Conservation (phyloP, 169 alveolate species). For the Plasmodium yoelii region DNA sequence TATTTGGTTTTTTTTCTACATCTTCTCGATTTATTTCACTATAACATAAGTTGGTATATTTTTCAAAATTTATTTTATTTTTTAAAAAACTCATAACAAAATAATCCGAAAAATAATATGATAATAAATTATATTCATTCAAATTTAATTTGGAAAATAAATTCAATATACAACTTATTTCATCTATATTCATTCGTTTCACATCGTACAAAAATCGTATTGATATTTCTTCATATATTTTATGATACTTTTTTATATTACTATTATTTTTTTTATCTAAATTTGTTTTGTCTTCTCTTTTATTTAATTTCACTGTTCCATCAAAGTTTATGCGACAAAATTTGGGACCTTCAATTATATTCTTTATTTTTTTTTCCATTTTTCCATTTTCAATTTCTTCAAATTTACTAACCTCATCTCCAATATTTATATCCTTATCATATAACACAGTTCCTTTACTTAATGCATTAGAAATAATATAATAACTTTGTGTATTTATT, state of each 20-base stretch:
- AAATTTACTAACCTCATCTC: not conserved
- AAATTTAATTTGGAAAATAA: slow-evolving; percentile 40
- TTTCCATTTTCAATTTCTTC: not conserved
- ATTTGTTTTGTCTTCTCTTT: too few species aligned
- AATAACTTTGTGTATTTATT: slow-evolving; percentile 41
- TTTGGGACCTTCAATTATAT: not conserved
- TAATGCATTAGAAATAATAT: slow-evolving; percentile 38
- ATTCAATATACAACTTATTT: slow-evolving; percentile 47
- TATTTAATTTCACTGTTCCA: slow-evolving; percentile 10
- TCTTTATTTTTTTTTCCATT: not conserved
- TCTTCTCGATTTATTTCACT: not conserved
- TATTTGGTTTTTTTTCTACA: not conserved
- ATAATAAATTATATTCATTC: slow-evolving; percentile 20
- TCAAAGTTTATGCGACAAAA: not conserved
- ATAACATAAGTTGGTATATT: not conserved
- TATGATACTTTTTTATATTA: slow-evolving; percentile 1
- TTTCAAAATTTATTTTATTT: not conserved
- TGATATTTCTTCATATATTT: slow-evolving; percentile 46
- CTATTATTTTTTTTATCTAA: not conserved
- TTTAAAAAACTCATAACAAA: slow-evolving; percentile 4
- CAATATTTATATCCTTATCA: not conserved
- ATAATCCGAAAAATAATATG: slow-evolving; percentile 52
- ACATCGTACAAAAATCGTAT: slow-evolving; percentile 36
- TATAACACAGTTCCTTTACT: slow-evolving; percentile 16
- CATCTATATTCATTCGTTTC: slow-evolving; percentile 17